phyloP scores from a whole-genome alignment of 257 asterid genomes.

The Solanum etuberosum region DNA sequence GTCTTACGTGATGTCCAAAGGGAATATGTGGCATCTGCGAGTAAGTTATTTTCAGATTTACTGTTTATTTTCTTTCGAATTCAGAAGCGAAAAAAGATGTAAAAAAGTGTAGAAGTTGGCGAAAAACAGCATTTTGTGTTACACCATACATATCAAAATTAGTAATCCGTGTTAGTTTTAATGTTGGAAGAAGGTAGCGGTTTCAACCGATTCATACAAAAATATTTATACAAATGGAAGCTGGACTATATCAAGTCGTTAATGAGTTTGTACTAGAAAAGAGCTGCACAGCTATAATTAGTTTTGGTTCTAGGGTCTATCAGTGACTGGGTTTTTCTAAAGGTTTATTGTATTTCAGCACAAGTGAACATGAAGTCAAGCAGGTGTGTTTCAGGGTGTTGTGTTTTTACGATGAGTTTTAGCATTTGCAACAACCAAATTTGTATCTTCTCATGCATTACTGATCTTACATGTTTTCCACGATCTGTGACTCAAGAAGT shows the following conservation, averaged over 20 bases:
- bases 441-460: not conserved
- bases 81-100: not conserved
- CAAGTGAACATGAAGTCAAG: not conserved
- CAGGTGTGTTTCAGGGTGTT: not conserved
- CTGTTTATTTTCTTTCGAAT: not conserved
- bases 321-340: not conserved
- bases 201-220: not conserved
- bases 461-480: not conserved
- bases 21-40: not conserved
- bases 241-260: not conserved
- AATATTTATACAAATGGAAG: not conserved
- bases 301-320: not conserved
- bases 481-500: not conserved
- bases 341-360: not conserved
- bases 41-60: conserved; percentile 20
- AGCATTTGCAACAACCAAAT: not conserved
- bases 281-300: not conserved
- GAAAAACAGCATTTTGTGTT: not conserved
- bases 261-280: not conserved
- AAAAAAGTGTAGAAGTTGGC: not conserved
- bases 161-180: not conserved
- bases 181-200: not conserved
- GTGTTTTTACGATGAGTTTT: not conserved
- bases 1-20: not conserved
- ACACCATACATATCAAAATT: not conserved